A percentile compares a stretch with the other conserved stretches of the same genome.
Evolutionary conservation across 2,329 filamentous ascomycete species (phyloP).

Genomic region (Hypoxylon sp.): DNA sequence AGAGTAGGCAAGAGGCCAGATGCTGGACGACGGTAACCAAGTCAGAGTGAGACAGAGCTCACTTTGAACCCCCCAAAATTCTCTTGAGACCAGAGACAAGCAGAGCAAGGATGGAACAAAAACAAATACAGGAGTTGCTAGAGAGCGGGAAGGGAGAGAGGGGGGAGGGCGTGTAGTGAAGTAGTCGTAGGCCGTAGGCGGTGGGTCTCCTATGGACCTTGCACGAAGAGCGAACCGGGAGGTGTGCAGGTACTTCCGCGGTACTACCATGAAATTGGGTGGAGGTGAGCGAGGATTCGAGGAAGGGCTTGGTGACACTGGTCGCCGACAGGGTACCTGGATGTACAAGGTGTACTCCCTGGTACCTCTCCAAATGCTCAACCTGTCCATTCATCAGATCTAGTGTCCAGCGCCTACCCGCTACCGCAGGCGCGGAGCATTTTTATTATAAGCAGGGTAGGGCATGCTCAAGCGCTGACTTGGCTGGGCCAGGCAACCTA

Average conservation of each 20-base stretch:
- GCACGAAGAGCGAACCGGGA: slow-evolving; percentile 50
- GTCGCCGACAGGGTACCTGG: slow-evolving; percentile 47
- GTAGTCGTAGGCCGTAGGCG: slow-evolving; percentile 50
- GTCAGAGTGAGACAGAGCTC: slow-evolving; percentile 55
- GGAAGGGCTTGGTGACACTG: slow-evolving; percentile 51
- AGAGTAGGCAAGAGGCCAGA: slow-evolving; percentile 48
- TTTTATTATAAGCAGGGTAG: slow-evolving; percentile 42
- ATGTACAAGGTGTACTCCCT: slow-evolving; percentile 43
- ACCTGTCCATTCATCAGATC: slow-evolving; percentile 40
- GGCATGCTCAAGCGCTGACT: slow-evolving; percentile 42
- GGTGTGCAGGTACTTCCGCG: slow-evolving; percentile 53
- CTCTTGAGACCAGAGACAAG: slow-evolving; percentile 54
- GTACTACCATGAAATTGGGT: slow-evolving; percentile 53
- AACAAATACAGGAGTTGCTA: slow-evolving; percentile 53
- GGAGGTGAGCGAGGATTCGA: slow-evolving; percentile 49
- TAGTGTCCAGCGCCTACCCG: slow-evolving; percentile 34
- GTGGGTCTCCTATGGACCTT: slow-evolving; percentile 49
- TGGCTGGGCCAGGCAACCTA: slow-evolving; percentile 29
- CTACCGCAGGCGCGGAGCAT: slow-evolving; percentile 34
- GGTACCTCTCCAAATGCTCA: slow-evolving; percentile 22
- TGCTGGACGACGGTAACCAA: slow-evolving; percentile 47
- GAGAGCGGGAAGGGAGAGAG: slow-evolving; percentile 53
- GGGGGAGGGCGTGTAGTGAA: slow-evolving; percentile 54
- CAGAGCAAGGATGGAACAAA: slow-evolving; percentile 55
- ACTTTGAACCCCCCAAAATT: slow-evolving; percentile 51